Evolutionary conservation across 1,284 basidiomycete species (phyloP), one percentile per base, ranked within the genome.

Genomic region (Naganishia albida): DNA sequence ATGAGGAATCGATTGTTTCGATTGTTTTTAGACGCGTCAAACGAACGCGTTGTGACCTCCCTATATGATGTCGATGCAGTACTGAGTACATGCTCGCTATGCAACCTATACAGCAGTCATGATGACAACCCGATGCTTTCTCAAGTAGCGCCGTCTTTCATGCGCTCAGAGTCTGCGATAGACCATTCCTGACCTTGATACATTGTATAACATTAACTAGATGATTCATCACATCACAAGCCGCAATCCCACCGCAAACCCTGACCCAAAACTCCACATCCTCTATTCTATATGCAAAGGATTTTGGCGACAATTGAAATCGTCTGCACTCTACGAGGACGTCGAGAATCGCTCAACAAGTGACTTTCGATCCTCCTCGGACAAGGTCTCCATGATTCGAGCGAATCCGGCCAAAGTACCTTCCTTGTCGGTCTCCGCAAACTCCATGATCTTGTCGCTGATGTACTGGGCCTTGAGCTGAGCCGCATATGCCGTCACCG

Each of bases 391-490:
- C 67, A 68, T 65, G 52, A 68, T 68, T 39, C 64, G 63, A 34
- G 59, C 49, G 38, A 68, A 68, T 30, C 67, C 67, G 18, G 63
- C 64, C 49, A 68, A 40, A 12, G 64, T 65, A 30, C 70, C 69
- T 44, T 68, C 65, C 30, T 65, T 39, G 43, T 71, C 70, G n/a
- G 63, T 65, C 63, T 69, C 68, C 34, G 70, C 67, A 44, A 68
- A 71, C 12, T 55, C 50, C 43, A 70, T 64, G 25, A 71, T 71
- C 65, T 79, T 77, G 18, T 75, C 72, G 1, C 74, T 74, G 6
- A 81, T 75, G 64, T 77, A 81, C 54, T 75, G 76, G 18, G 67
- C 62, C 43, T 68, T 68, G 63, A 70, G 54, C 51, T 65, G 50
- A 23, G 67, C 68, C 46, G 70, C 67, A 57, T 63, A 63, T 26